Evolutionary conservation across 2,329 filamentous ascomycete genomes (phyloP).

Genomic region (Microsporum canis): DNA sequence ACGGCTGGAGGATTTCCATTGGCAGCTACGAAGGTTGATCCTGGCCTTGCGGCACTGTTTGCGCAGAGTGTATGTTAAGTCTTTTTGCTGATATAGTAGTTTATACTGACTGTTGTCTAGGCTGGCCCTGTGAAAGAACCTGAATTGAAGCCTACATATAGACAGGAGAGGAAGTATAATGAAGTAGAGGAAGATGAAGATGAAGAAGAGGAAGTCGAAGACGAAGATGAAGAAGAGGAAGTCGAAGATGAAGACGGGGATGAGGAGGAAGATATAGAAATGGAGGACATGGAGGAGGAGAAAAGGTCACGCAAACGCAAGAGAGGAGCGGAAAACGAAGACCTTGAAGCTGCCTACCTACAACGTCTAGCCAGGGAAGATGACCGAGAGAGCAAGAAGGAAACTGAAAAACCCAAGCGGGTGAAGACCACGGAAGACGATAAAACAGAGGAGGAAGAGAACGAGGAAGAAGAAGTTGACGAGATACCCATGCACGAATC

Average conservation of each 20-base stretch:
- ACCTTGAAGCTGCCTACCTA: slow-evolving; percentile 36
- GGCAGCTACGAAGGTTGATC: slow-evolving; percentile 51
- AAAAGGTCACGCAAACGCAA: slow-evolving; percentile 42
- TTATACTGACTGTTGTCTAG: slow-evolving; percentile 16
- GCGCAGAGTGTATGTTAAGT: slow-evolving; percentile 53
- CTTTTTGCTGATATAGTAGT: background rate
- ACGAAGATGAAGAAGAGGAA: slow-evolving; percentile 36
- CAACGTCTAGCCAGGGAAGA: slow-evolving; percentile 35
- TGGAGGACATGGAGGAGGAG: slow-evolving; percentile 37
- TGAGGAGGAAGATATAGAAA: background rate
- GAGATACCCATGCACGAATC: slow-evolving; percentile 32
- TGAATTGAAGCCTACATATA: slow-evolving; percentile 8
- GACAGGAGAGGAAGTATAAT: slow-evolving; percentile 12
- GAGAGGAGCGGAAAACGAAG: slow-evolving; percentile 40
- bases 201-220: slow-evolving; percentile 20
- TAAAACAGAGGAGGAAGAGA: slow-evolving; percentile 9
- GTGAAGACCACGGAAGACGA: slow-evolving; percentile 32
- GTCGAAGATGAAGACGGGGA: slow-evolving; percentile 43
- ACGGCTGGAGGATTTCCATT: slow-evolving; percentile 18
- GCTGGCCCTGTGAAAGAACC: slow-evolving; percentile 33
- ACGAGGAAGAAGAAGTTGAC: slow-evolving; percentile 43
- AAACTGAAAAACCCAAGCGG: slow-evolving; percentile 27
- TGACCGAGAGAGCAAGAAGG: slow-evolving; percentile 27
- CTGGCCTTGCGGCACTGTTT: slow-evolving; percentile 58
- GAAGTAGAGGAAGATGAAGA: slow-evolving; percentile 24